Evolutionary conservation across 192 early-diverging fungal genomes (phyloP), one percentile per base, ranked within the genome.

Genomic region (Coemansia furcata): DNA sequence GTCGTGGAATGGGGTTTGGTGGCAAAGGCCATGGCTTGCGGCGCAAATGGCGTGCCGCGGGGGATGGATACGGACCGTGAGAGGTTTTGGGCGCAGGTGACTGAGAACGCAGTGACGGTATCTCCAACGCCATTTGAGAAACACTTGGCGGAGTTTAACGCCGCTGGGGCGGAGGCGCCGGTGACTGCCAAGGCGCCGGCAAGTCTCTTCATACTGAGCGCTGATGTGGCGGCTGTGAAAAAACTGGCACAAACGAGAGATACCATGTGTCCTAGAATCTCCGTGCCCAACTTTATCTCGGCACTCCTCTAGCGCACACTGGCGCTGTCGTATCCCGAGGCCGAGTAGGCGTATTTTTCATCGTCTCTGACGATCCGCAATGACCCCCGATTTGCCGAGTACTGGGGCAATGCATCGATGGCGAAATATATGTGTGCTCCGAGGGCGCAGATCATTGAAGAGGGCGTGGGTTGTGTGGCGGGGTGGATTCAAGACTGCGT

Each of bases 391-490:
- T 70, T 70, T 44, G 40, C 68, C 10, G 35, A 59, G 15, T 71
- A 63, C 57, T 76, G 74, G 38, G 74, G 74, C 4, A 76, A 71
- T 38, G 50, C 69, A 0, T 21, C 65, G 6, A 71, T 69, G 1
- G 47, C 67, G 23, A 67, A 71, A 23, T 71, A 67, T 11, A 67
- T 43, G 2, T 29, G 65, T 12, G 15, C 42, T 0, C 36, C 44
- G 1, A 38, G 52, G 0, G 35, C 8, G 1, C 3, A 14, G 9
- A 1, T 67, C n/a, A 30, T 26, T 12, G 10, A 29, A 0, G n/a
- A 26, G 19, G 7, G 19, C 6, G 17, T 63, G 14, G 39, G 26
- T 2, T 17, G 58, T 0, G 47, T 60, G 5, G 64, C 69, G 3
- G 37, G 30, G 4, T 7, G 49, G 37, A 23, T 76, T 17, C 74